phyloP scores from a whole-genome alignment of 768 basidiomycete genomes.

The Naganishia kalamii region DNA sequence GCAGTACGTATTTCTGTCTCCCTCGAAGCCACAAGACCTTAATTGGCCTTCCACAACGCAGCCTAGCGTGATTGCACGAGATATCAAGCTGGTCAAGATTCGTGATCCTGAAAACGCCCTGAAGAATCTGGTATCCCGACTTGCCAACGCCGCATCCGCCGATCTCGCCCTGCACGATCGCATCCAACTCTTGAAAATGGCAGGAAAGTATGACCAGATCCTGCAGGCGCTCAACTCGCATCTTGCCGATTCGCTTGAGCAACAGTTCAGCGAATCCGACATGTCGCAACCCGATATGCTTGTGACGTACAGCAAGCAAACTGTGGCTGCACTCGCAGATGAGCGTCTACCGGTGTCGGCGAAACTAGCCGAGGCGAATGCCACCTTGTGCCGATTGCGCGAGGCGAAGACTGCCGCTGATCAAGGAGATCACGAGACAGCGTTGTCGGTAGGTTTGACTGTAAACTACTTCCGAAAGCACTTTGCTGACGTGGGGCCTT shows the following conservation, averaged over 20 bases:
- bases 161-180: conserved; percentile 81
- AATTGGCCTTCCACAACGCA: conserved; percentile 38
- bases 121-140: conserved; percentile 71
- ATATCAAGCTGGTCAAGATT: conserved; percentile 68
- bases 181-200: conserved; percentile 91
- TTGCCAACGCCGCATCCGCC: conserved; percentile 72
- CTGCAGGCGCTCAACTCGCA: conserved; percentile 79
- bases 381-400: conserved; percentile 47
- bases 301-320: conserved; percentile 63
- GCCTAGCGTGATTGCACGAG: conserved; percentile 83
- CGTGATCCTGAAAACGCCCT: conserved; percentile 63
- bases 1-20: conserved; percentile 52
- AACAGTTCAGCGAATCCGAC: conserved; percentile 55
- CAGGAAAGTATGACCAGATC: conserved; percentile 81
- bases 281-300: conserved; percentile 64
- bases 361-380: conserved; percentile 11
- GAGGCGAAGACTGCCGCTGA: conserved; percentile 56
- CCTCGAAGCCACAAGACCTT: background rate
- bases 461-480: background rate
- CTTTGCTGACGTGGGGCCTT: background rate
- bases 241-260: conserved; percentile 71
- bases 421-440: conserved; percentile 61
- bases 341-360: conserved; percentile 7
- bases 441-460: conserved; percentile 63
- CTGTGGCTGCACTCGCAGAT: conserved; percentile 49